Base-by-base conservation (phyloP, 2,329 filamentous ascomycete species). In the Aspergillus clavatus region DNA sequence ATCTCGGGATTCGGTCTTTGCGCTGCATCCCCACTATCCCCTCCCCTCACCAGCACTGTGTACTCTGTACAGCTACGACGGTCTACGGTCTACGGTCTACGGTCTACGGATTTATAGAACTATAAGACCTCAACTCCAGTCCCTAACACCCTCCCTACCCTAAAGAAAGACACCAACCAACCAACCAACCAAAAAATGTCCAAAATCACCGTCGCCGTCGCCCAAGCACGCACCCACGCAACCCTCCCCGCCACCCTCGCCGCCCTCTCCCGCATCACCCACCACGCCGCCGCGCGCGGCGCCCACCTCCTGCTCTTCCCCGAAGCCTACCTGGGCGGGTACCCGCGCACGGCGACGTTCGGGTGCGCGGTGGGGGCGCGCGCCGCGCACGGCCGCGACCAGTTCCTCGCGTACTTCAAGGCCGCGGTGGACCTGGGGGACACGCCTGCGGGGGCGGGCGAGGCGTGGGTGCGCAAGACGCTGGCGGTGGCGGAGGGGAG, bases 251-350 rank as follows among this genome's bases (percentile, higher is more conserved):
- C 77, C 26, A 94, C 89, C 1, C 78, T 95, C 44, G 59, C 68
- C 5, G 78, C 83, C 27, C 78, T 95, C 40, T 76, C 82, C 58
- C 55, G 65, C 8, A 81, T 86, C 11, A 83, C 86, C 26, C 70
- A 70, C 19, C 70, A 75, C 27, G 89, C 89, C n/a, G 79, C 83
- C 29, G 75, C 64, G 10, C 66, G 72, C 33, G 72, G 72, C 38
- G 73, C 81, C 12, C 72, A 93, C 63, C 76, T 96, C 40, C 76
- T 96, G 22, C 81, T 96, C 42, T 90, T 96, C 50, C 91, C 91
- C 0, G 90, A 97, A 72, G 90, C 90, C 18, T 95, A 89, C 62
- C 77, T 96, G 1, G 91, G 91, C 38, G 91, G 90, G 1, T 96
- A 96, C 63, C 91, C 91, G 14, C 84, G 90, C 8, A 89, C 85